phyloP scores from a whole-genome alignment of 176 grass and related monocot species.

The Microstegium vimineum region DNA sequence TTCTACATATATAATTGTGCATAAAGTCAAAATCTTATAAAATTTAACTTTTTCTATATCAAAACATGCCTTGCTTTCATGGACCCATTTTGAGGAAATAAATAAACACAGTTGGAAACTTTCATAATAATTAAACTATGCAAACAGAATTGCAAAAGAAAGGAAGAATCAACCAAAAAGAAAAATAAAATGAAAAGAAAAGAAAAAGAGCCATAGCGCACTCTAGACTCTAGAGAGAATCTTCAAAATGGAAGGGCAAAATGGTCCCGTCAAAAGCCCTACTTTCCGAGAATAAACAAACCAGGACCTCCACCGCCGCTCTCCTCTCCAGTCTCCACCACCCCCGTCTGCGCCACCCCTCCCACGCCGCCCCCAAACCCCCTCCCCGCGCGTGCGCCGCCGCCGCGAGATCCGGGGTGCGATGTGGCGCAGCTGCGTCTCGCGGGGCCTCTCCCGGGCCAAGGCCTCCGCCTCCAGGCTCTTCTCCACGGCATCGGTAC shows the following conservation, averaged over 20 bases:
- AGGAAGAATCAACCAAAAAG: background rate
- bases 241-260: background rate
- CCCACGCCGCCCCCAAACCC: background rate
- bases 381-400: background rate
- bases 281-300: background rate
- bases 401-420: conserved; percentile 18
- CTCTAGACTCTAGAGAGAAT: too few relatives aligned
- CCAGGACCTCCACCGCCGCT: conserved; percentile 13
- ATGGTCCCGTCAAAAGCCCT: conserved; percentile 19
- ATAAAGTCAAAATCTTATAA: too few relatives aligned
- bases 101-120: too few relatives aligned
- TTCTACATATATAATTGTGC: background rate
- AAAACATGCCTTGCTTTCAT: background rate
- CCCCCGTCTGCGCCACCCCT: background rate
- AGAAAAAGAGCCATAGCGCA: background rate
- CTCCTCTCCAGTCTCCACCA: background rate
- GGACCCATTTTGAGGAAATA: background rate
- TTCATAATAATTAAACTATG: background rate
- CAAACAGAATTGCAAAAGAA: background rate
- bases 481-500: conserved; percentile 60
- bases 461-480: conserved; percentile 47
- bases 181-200: too few relatives aligned
- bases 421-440: conserved; percentile 89
- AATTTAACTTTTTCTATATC: too few relatives aligned
- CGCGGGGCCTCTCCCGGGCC: conserved; percentile 50